These are phyloP conservation scores for Auricularia cornea DNA, from an alignment of 768 basidiomycete genomes.

Conservation along the genomic window DNA sequence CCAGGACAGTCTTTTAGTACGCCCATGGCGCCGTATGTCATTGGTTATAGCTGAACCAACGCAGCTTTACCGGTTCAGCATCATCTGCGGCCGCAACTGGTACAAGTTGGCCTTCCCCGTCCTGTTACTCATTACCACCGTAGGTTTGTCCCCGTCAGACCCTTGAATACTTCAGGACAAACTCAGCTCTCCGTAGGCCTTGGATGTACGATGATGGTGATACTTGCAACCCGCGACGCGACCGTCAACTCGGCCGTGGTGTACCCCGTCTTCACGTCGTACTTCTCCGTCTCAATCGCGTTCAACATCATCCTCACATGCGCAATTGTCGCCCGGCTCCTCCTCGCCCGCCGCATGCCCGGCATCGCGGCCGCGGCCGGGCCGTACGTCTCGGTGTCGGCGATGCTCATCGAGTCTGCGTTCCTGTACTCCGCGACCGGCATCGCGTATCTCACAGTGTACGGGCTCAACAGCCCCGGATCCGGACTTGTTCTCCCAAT, in stretches of 20 bases:
- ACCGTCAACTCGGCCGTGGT: too few relatives aligned
- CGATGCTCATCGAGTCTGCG: slow-evolving; percentile 5
- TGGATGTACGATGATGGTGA: too few relatives aligned
- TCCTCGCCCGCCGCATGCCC: slow-evolving; percentile 14
- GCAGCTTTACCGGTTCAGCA: neutral
- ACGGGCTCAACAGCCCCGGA: neutral
- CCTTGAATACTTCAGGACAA: too few relatives aligned
- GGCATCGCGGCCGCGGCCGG: neutral
- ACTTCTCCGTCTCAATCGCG: slow-evolving; percentile 16
- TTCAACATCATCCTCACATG: slow-evolving; percentile 27
- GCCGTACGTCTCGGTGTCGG: neutral
- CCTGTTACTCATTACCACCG: neutral
- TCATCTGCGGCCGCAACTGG: neutral
- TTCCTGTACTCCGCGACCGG: slow-evolving; percentile 1
- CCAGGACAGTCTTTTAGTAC: neutral
- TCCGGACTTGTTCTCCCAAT: neutral
- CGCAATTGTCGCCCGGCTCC: slow-evolving; percentile 25
- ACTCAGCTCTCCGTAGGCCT: too few relatives aligned
- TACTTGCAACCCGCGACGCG: too few relatives aligned
- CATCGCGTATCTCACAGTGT: neutral
- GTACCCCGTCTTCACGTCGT: too few relatives aligned
- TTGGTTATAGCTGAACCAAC: neutral
- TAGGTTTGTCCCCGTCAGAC: neutral
- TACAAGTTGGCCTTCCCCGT: neutral
- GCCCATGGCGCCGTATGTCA: neutral